Base-by-base conservation (phyloP, 2,329 filamentous ascomycete genomes). In the Fusarium multiceps region DNA sequence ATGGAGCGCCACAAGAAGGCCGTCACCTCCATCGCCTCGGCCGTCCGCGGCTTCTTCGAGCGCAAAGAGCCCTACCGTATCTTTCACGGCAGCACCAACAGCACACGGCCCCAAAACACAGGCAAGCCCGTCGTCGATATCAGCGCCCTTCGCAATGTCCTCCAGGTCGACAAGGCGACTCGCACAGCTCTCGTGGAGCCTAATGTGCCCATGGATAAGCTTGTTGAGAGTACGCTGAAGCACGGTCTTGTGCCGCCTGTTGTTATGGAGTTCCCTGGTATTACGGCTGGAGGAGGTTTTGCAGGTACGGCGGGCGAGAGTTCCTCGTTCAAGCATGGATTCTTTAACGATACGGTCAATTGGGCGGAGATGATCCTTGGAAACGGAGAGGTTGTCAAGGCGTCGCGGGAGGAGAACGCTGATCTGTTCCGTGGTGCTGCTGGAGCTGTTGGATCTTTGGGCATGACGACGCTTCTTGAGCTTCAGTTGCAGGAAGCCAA, bases 1-100 rank as follows among this genome's bases (percentile, higher is more conserved):
- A 80, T 79, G 83, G 83, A 86, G 37, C 78, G 78, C 23, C 86
- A 87, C 71, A 74, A 82, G n/a, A 73, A 76, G 13, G 80, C 81
- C 10, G 83, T 87, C 25, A 65, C 76, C 21, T 73, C 76, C 54
- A 82, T 87, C 49, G 80, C 84, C 4, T 74, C 77, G 40, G 79
- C 81, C 28, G 79, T 87, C 46, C 77, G 78, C 66, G 74, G 81
- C 10, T 86, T 87, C 73, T 77, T 83, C 55, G 74, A 78, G 13
- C 75, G 72, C 13, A 77, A 81, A 56, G 78, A 82, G 76, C 87
- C 90, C 6, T 94, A 92, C 79, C 86, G 91, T 20, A 91, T 94
- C 75, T 92, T 89, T 72, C 92, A 94, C 79, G 92, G 92, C 63
- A 89, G 90, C 1, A 93, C 92, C 14, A 93, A 93, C 80, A 92